Evolutionary conservation across 331 rosid genomes (phyloP).

Genomic region (Rosa hybrid): DNA sequence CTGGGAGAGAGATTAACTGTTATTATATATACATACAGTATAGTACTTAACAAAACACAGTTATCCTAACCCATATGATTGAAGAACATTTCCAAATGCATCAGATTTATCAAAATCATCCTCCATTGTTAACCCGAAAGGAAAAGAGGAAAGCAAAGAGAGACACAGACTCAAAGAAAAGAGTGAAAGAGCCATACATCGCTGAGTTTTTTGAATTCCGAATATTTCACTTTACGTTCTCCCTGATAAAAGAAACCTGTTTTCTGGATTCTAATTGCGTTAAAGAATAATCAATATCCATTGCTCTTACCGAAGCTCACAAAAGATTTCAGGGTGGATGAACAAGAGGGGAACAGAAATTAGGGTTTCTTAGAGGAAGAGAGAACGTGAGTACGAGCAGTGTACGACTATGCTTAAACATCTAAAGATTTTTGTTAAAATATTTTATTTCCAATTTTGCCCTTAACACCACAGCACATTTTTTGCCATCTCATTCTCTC

Average conservation of each 20-base stretch:
- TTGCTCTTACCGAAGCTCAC: neutral
- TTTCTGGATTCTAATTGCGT: neutral
- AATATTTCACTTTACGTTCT: neutral
- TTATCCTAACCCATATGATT: neutral
- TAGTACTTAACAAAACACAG: too few species aligned
- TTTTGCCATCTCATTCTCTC: too few species aligned
- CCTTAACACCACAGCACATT: too few species aligned
- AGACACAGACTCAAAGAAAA: too few species aligned
- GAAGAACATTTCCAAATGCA: neutral
- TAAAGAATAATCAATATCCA: neutral
- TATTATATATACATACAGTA: too few species aligned
- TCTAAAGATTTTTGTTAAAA: too few species aligned
- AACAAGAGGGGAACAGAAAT: too few species aligned
- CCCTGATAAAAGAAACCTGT: neutral
- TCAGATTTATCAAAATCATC: neutral
- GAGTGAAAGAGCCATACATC: neutral
- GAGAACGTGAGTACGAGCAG: too few species aligned
- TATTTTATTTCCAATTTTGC: too few species aligned
- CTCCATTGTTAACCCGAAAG: neutral
- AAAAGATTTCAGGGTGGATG: too few species aligned
- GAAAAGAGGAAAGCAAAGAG: neutral
- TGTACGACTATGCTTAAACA: too few species aligned
- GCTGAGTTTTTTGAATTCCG: neutral
- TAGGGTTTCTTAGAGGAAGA: too few species aligned
- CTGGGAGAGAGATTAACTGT: neutral